These are phyloP conservation scores for Hypoxylon crocopeplum DNA, from an alignment of 495 filamentous ascomycete genomes.

Conservation along the genomic window DNA sequence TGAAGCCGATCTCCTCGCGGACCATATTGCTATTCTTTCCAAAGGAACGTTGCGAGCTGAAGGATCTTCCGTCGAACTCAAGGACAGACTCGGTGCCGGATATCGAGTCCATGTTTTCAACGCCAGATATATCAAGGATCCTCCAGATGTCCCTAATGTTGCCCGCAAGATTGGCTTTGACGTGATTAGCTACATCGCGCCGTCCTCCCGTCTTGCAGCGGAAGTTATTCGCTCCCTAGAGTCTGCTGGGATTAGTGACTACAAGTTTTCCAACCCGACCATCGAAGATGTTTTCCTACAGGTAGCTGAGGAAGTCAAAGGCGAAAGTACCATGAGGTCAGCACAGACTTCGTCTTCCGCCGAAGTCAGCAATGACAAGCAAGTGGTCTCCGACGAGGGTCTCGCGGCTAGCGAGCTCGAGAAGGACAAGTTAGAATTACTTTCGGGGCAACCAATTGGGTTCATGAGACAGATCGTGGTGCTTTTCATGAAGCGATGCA, in stretches of 20 bases:
- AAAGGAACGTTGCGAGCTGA: conserved; percentile 73
- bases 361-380: conserved; percentile 34
- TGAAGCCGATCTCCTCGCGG: conserved; percentile 77
- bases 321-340: conserved; percentile 40
- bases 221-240: conserved; percentile 72
- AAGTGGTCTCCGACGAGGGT: conserved; percentile 31
- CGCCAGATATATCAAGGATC: conserved; percentile 46
- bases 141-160: conserved; percentile 63
- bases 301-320: conserved; percentile 71
- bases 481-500: conserved; percentile 77
- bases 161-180: conserved; percentile 66
- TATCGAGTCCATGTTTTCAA: conserved; percentile 77
- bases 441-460: conserved; percentile 69
- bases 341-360: conserved; percentile 17
- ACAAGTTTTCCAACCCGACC: conserved; percentile 80
- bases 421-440: conserved; percentile 60
- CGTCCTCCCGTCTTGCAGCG: conserved; percentile 66
- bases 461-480: conserved; percentile 71
- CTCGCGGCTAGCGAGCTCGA: conserved; percentile 27
- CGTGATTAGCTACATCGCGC: conserved; percentile 72
- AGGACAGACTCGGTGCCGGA: conserved; percentile 71
- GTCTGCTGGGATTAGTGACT: conserved; percentile 65
- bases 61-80: conserved; percentile 80
- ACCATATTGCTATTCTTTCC: conserved; percentile 79
- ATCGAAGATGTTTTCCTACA: conserved; percentile 90